Conservation (phyloP, 2,329 filamentous ascomycete genomes). For the Ceratocystis variospora region DNA sequence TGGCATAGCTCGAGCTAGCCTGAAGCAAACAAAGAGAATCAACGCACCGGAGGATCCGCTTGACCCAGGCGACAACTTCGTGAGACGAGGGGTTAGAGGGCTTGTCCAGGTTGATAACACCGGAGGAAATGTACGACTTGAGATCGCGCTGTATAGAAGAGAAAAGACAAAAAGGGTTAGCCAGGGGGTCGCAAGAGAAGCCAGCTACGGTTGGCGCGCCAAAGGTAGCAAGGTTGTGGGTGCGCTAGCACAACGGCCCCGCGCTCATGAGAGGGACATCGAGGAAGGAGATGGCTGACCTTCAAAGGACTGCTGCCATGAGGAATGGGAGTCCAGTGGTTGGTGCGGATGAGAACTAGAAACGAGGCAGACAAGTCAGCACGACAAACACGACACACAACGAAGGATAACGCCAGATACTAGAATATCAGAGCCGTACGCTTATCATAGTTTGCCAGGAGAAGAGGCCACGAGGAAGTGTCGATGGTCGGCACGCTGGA, state of each 20-base stretch:
- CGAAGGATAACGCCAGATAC: no score
- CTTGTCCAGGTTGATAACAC: slow-evolving; percentile 81
- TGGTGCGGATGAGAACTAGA: slow-evolving; percentile 77
- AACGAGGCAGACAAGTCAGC: slow-evolving; percentile 22
- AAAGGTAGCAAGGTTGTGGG: no score
- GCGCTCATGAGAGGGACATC: no score
- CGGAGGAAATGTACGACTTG: slow-evolving; percentile 92
- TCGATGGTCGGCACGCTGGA: slow-evolving; percentile 63
- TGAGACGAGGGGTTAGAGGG: slow-evolving; percentile 95
- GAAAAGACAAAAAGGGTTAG: not conserved
- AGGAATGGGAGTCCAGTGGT: slow-evolving; percentile 93
- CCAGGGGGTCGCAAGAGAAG: not conserved
- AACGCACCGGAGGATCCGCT: slow-evolving; percentile 77
- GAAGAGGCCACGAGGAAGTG: slow-evolving; percentile 80
- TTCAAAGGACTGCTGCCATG: slow-evolving; percentile 82
- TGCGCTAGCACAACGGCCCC: no score
- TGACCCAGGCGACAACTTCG: slow-evolving; percentile 98
- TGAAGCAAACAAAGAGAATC: not conserved
- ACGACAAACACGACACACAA: not conserved
- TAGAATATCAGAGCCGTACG: slow-evolving; percentile 37
- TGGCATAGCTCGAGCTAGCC: not conserved
- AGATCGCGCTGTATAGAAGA: slow-evolving; percentile 51
- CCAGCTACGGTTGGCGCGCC: not conserved
- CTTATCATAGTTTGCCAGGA: slow-evolving; percentile 92
- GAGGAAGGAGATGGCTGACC: slow-evolving; percentile 7